Conservation (phyloP, 495 filamentous ascomycete species). For the Aspergillus funiculosus region DNA sequence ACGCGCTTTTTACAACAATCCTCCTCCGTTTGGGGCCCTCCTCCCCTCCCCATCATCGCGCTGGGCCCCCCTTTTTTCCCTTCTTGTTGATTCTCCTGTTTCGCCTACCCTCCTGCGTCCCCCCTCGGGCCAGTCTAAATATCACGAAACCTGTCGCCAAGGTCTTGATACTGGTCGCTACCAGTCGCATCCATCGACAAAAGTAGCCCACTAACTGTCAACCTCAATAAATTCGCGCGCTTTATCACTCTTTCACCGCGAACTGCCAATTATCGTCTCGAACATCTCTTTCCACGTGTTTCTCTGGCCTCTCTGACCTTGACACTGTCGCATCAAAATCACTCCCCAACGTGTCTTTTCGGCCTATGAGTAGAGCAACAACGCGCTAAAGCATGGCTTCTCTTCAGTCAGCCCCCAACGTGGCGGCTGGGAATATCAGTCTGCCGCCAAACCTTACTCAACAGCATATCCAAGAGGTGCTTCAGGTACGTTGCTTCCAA, state of each 20-base stretch:
- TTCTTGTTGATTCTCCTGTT: conserved; percentile 28
- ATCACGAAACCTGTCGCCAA: conserved; percentile 38
- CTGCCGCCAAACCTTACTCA: conserved; percentile 52
- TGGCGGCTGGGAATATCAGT: conserved; percentile 54
- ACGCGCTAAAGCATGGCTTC: conserved; percentile 62
- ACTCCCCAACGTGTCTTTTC: conserved; percentile 14
- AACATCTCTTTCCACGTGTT: conserved; percentile 21
- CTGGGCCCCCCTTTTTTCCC: conserved; percentile 21
- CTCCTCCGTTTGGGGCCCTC: conserved; percentile 25
- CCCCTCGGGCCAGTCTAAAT: conserved; percentile 27
- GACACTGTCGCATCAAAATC: conserved; percentile 21
- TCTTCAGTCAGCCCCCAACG: conserved; percentile 61
- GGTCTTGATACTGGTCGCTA: conserved; percentile 24
- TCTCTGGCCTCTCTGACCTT: conserved; percentile 7
- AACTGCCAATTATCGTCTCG: conserved; percentile 18
- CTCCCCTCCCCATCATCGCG: conserved; percentile 18
- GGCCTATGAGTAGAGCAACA: conserved; percentile 33
- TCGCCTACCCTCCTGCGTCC: conserved; percentile 24
- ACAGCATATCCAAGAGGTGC: conserved; percentile 57
- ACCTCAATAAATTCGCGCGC: conserved; percentile 15
- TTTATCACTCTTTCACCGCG: conserved; percentile 19
- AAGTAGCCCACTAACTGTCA: conserved; percentile 11
- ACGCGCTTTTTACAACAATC: conserved; percentile 34
- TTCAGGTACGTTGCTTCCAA: conserved; percentile 43
- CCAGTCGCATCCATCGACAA: conserved; percentile 27